Evolutionary conservation across 1,139 yeast genomes (phyloP).

Genomic region (Suhomyces bribrorum): DNA sequence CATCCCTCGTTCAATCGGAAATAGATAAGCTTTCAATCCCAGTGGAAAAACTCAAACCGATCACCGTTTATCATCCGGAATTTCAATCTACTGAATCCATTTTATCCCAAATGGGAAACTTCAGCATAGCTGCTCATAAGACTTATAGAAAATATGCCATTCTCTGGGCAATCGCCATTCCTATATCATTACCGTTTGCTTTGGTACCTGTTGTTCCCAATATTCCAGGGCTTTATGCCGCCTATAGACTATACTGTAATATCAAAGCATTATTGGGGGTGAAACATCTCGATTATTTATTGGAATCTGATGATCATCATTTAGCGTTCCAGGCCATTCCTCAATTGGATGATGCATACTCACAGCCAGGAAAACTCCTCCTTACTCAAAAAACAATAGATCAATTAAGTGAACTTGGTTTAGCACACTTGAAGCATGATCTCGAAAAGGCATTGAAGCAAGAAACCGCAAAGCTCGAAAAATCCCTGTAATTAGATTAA

Average conservation of each 20-base stretch:
- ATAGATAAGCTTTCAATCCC: slow-evolving; percentile 32
- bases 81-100: slow-evolving; percentile 37
- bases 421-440: slow-evolving; percentile 41
- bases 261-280: slow-evolving; percentile 79
- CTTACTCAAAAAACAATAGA: slow-evolving; percentile 36
- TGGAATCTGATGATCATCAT: slow-evolving; percentile 34
- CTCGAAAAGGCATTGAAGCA: slow-evolving; percentile 50
- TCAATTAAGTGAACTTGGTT: slow-evolving; percentile 29
- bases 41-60: slow-evolving; percentile 37
- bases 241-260: slow-evolving; percentile 83
- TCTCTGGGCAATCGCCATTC: slow-evolving; percentile 62
- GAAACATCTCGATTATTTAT: slow-evolving; percentile 58
- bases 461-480: slow-evolving; percentile 35
- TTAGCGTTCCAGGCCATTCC: slow-evolving; percentile 24
- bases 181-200: slow-evolving; percentile 79
- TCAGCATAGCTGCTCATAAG: slow-evolving; percentile 28
- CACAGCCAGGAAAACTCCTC: slow-evolving; percentile 22
- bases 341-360: slow-evolving; percentile 24
- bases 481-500: slow-evolving; percentile 3
- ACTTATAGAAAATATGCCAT: slow-evolving; percentile 38
- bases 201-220: slow-evolving; percentile 87
- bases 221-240: slow-evolving; percentile 88
- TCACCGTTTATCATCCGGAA: slow-evolving; percentile 45
- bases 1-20: slow-evolving; percentile 32
- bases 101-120: slow-evolving; percentile 33